phyloP scores from a whole-genome alignment of 169 alveolate genomes.

The Plasmodium reichenowi region DNA sequence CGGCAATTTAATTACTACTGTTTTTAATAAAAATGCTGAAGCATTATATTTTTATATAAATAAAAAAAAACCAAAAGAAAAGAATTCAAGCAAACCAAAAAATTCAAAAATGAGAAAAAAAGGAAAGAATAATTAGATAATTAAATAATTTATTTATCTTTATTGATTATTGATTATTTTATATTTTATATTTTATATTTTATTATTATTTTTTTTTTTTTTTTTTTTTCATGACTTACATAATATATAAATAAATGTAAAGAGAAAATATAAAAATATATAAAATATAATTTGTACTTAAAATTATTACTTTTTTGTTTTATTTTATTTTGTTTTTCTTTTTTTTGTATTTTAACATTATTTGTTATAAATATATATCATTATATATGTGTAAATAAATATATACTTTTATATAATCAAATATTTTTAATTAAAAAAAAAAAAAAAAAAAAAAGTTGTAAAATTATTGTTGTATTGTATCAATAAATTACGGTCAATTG shows the following conservation, averaged over 20 bases:
- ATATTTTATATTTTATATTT: too few relatives aligned
- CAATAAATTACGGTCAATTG: background rate
- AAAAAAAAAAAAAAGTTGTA: background rate
- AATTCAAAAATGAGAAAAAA: constrained; percentile 41
- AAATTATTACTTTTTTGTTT: background rate
- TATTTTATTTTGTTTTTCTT: background rate
- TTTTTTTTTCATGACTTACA: too few relatives aligned
- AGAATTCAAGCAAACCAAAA: constrained; percentile 11
- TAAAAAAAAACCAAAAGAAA: constrained; percentile 1
- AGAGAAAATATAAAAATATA: background rate
- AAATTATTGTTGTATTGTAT: background rate
- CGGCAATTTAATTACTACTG: constrained; percentile 49
- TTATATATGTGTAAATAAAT: background rate
- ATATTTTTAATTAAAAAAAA: too few relatives aligned
- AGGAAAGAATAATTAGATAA: background rate
- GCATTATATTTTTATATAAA: constrained; percentile 56
- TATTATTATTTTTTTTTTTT: too few relatives aligned
- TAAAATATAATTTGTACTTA: too few relatives aligned
- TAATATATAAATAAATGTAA: background rate
- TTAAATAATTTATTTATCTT: background rate
- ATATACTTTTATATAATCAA: background rate
- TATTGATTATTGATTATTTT: too few relatives aligned
- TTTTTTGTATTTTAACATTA: background rate
- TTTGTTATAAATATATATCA: background rate
- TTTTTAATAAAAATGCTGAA: constrained; percentile 46